Evolutionary conservation across 345 rosid genomes (phyloP), one percentile per base, ranked within the genome.

Genomic region (Psidium guajava): DNA sequence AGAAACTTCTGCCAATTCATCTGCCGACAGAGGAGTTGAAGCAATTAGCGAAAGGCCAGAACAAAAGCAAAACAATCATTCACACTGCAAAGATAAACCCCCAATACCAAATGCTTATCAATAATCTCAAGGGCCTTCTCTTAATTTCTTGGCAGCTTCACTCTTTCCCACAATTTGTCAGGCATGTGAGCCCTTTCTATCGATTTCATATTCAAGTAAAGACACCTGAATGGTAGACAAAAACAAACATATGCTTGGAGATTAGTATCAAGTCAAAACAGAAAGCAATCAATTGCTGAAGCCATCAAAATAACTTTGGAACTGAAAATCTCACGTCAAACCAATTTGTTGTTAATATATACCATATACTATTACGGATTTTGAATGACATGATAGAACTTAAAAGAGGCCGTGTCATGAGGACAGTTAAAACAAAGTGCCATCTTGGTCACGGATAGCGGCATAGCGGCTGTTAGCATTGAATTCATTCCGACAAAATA

Each of bases 111-210:
- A 90, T 98, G 93, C 74, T 98, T 96, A 88, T 94, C 96, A 88
- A 98, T 94, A 85, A 93, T 86, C 89, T 94, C 99, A 87, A 98
- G 98, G 47, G 99, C 98, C 89, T 92, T 92, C 89, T 95, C 98
- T 52, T 98, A 98, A 89, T 98, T 95, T 83, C 89, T 90, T 0
- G 99, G 97, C 59, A 98, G 83, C 92, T 95, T 96, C 51, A 98
- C 87, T 87, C 97, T 94, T 91, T 95, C 99, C 99, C 99, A 96
- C 55, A 98, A 90, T 82, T 95, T 88, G 75, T 94, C 91, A 2
- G 99, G 99, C 89, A 88, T 94, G 89, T 96, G 99, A 85, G 99
- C 98, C 91, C 98, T 94, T 92, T 98, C 99, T 82, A 95, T 98
- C 28, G 99, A 94, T 91, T 96, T 96, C 98, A 96, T 94, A 88